Percentiles rank a stretch among this genome's conserved stretches.
Evolutionary conservation across 352 stramenopile genomes (phyloP).

Genomic region (Phytopythium litorale): DNA sequence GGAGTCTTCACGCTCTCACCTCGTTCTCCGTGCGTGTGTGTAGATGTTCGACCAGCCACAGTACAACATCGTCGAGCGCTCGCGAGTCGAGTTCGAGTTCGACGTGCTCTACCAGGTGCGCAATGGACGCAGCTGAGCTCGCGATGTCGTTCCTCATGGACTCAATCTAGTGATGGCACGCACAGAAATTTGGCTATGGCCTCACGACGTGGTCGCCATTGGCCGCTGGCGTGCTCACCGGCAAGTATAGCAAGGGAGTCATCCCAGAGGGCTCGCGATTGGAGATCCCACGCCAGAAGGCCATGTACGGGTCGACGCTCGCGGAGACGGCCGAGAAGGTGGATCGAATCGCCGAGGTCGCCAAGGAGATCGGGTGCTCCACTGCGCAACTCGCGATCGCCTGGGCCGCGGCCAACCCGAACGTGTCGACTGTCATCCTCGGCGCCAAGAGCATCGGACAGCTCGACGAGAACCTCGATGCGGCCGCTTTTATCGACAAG

Average conservation of each 20-base stretch:
- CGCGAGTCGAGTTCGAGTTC: conserved; percentile 56
- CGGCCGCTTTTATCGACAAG: conserved; percentile 40
- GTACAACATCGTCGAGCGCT: conserved; percentile 68
- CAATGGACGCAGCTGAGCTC: no score
- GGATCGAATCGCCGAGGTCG: conserved; percentile 24
- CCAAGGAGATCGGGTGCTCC: conserved; percentile 43
- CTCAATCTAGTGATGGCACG: not conserved
- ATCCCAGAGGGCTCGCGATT: conserved; percentile 41
- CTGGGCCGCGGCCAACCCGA: conserved; percentile 49
- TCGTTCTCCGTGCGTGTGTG: not conserved
- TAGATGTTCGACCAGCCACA: conserved; percentile 54
- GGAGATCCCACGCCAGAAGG: conserved; percentile 31
- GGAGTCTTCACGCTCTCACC: not conserved
- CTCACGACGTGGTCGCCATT: conserved; percentile 70
- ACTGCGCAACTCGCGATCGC: conserved; percentile 49
- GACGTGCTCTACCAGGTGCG: conserved; percentile 49
- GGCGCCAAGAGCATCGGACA: conserved; percentile 52
- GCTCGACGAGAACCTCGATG: conserved; percentile 56
- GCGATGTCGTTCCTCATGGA: not conserved
- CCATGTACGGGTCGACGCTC: conserved; percentile 29
- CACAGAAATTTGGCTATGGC: conserved; percentile 53
- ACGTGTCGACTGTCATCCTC: conserved; percentile 54
- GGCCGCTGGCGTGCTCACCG: conserved; percentile 56
- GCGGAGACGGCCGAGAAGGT: conserved; percentile 32
- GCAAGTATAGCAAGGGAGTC: conserved; percentile 65